These are phyloP conservation scores for Daedaleopsis sinensis DNA, from an alignment of 768 basidiomycete species.

Conservation along the genomic window DNA sequence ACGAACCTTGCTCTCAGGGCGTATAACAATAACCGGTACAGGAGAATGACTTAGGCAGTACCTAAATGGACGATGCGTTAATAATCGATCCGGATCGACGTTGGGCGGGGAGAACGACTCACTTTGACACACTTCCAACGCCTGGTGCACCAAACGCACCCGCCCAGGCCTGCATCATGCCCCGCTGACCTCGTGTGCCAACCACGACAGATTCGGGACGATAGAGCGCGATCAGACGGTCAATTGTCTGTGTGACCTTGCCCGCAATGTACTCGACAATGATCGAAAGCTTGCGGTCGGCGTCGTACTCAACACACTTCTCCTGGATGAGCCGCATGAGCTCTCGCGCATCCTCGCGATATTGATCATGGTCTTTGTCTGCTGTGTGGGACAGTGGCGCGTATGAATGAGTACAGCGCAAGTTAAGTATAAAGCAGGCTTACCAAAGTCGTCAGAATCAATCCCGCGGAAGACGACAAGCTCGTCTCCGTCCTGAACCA, in stretches of 20 bases:
- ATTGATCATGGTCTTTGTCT: slow-evolving; percentile 77
- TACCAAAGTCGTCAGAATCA: slow-evolving; percentile 84
- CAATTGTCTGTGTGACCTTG: slow-evolving; percentile 84
- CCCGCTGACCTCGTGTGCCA: slow-evolving; percentile 77
- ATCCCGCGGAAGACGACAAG: slow-evolving; percentile 90
- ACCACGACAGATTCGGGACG: slow-evolving; percentile 93
- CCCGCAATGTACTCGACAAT: slow-evolving; percentile 96
- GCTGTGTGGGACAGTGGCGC: slow-evolving; percentile 1
- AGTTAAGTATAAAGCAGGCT: slow-evolving; percentile 23
- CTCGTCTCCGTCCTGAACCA: slow-evolving; percentile 91
- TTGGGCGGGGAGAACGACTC: slow-evolving; percentile 14
- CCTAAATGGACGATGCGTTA: slow-evolving; percentile 25
- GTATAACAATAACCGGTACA: slow-evolving; percentile 94
- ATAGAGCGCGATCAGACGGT: slow-evolving; percentile 90
- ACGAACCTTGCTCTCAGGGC: slow-evolving; percentile 84
- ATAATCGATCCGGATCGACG: background rate
- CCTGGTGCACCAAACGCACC: slow-evolving; percentile 51
- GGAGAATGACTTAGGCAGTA: slow-evolving; percentile 91
- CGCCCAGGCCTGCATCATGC: slow-evolving; percentile 55
- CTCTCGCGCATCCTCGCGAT: slow-evolving; percentile 85
- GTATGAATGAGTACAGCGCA: background rate
- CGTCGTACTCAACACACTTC: slow-evolving; percentile 76
- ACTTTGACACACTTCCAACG: slow-evolving; percentile 68
- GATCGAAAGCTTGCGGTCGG: slow-evolving; percentile 84
- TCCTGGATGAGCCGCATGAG: slow-evolving; percentile 81